Percentiles rank a stretch among this genome's conserved stretches.
Conservation (phyloP, 2,329 filamentous ascomycete species). For the Ilyonectria sp. region DNA sequence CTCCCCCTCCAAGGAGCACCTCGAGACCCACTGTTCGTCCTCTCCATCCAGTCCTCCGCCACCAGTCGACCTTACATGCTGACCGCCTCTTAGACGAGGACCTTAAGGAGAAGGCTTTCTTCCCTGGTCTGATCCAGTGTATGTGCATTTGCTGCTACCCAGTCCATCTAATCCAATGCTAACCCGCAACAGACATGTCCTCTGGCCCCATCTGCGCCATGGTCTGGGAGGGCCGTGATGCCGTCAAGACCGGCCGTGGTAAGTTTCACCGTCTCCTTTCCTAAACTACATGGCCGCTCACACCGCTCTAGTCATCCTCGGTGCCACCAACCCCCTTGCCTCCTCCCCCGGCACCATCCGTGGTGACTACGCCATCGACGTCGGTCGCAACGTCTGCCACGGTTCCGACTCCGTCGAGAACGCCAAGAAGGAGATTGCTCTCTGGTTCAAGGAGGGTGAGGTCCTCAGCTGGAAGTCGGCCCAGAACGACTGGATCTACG, state of each 20-base stretch:
- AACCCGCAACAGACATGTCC: conserved; percentile 82
- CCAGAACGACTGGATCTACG: conserved; percentile 96
- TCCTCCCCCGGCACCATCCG: conserved; percentile 98
- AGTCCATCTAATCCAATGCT: conserved; percentile 15
- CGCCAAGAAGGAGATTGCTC: conserved; percentile 99
- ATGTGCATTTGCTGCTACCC: conserved; percentile 55
- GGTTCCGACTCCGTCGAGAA: conserved; percentile 98
- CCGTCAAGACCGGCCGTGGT: conserved; percentile 97
- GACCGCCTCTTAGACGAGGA: conserved; percentile 76
- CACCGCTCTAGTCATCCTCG: conserved; percentile 79
- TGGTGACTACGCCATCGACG: conserved; percentile 86
- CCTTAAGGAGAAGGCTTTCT: conserved; percentile 95
- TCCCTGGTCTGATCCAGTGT: conserved; percentile 94
- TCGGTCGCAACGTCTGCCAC: conserved; percentile 99
- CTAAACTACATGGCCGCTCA: conserved; percentile 27
- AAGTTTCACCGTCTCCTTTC: conserved; percentile 56
- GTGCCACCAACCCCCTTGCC: conserved; percentile 98
- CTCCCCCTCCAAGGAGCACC: conserved; percentile 91
- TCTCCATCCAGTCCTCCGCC: conserved; percentile 18
- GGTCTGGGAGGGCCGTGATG: conserved; percentile 99
- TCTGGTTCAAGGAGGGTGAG: conserved; percentile 97
- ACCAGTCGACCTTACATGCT: conserved; percentile 41
- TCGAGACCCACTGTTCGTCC: conserved; percentile 90
- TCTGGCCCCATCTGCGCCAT: conserved; percentile 98
- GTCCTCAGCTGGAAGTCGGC: conserved; percentile 87